Evolutionary conservation across 73 alveolate species (phyloP).

Genomic region (Paramecium primaurelia): DNA sequence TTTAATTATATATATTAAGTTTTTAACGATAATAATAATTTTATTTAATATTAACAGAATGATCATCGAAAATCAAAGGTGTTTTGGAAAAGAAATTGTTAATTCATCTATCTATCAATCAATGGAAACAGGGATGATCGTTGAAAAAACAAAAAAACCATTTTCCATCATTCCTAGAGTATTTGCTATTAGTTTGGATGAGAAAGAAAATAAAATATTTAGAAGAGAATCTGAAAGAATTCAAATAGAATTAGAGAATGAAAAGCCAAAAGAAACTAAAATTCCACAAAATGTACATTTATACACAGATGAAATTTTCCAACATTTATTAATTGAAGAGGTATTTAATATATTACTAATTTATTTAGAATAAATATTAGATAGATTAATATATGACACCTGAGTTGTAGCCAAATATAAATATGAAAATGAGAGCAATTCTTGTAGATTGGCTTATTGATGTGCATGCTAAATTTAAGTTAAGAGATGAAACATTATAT

Average conservation of each 20-base stretch:
- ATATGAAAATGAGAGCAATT: slow-evolving; percentile 81
- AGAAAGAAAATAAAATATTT: background rate
- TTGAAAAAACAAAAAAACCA: background rate
- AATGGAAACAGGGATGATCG: background rate
- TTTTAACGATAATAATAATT: background rate
- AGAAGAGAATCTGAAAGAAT: slow-evolving; percentile 1
- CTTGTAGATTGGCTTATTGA: slow-evolving; percentile 85
- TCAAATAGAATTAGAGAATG: background rate
- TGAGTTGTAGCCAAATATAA: background rate
- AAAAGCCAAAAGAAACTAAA: background rate
- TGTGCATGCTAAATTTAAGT: slow-evolving; percentile 72
- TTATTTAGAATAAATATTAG: background rate
- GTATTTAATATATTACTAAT: background rate
- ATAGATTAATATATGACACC: background rate
- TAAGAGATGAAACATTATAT: slow-evolving; percentile 73
- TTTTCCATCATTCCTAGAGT: slow-evolving; percentile 1
- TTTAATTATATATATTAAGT: background rate
- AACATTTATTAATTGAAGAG: background rate
- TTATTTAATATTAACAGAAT: slow-evolving; percentile 15
- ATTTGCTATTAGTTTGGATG: background rate
- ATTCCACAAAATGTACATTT: background rate
- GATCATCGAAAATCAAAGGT: background rate
- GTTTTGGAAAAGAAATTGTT: background rate
- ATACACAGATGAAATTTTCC: background rate
- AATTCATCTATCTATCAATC: background rate